Base-by-base conservation (phyloP, 352 stramenopile species). In the Globisporangium alternatum region DNA sequence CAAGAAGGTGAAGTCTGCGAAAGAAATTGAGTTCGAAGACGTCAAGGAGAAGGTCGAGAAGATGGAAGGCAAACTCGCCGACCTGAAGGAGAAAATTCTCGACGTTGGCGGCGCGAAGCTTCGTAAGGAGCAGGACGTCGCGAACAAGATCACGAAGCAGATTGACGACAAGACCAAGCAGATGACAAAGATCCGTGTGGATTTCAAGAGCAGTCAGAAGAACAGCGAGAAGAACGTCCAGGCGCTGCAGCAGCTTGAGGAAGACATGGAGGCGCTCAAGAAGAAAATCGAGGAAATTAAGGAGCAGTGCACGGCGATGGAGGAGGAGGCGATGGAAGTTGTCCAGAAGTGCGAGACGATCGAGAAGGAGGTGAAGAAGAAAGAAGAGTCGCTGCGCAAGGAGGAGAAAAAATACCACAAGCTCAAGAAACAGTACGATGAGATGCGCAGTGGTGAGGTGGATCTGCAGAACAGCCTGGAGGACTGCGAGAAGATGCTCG, bases 11-110 rank as follows among this genome's bases (percentile, higher is more conserved):
- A 90, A 98, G 47, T 68, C 77, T n/a, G 80, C 80, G 2, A 97
- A 97, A 60, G 95, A 98, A 66, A 69, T 69, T 4, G 90, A 98
- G 78, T 96, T 81, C 55, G 82, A 76, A 12, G 74, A 69, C n/a
- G 75, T 84, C 5, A 85, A 93, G 48, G 56, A 81, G 15, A 77
- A 78, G 10, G 82, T 94, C 5, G 70, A 91, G 31, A 76, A 69
- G 59, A 93, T 91, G 73, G 79, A 96, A 54, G 67, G 63, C 0
- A 76, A 92, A 54, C 88, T 99, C 8, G 83, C 86, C 5, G 87
- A 91, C 31, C 71, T 99, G 7, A 98, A 99, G 75, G 91, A 98
- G 39, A 81, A 89, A 35, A 99, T 99, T 67, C 75, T 99, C 0
- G 92, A 98, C 66, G 93, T 98, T 45, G 97, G 97, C 54, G 96